A percentile compares a stretch with the other conserved stretches of the same genome.
phyloP scores from a whole-genome alignment of 441 rosid genomes.

The Breynia disticha region DNA sequence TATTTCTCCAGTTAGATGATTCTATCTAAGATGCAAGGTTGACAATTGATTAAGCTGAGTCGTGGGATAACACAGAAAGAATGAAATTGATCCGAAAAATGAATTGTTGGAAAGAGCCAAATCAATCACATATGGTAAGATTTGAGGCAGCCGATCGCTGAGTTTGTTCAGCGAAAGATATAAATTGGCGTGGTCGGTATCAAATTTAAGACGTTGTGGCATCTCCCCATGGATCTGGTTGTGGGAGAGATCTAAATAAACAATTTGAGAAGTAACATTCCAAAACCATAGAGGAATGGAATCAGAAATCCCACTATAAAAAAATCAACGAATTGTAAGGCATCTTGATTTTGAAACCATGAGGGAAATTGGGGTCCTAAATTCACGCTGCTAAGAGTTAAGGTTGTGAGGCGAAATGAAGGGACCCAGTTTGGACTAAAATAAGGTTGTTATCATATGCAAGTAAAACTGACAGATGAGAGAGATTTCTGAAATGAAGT shows the following conservation, averaged over 20 bases:
- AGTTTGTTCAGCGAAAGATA: conserved; percentile 3
- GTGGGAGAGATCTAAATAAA: conserved; percentile 6
- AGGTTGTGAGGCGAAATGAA: conserved; percentile 5
- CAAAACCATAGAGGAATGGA: conserved; percentile 14
- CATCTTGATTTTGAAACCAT: conserved; percentile 10
- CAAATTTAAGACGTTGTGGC: not conserved
- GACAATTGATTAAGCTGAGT: not conserved
- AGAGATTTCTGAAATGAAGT: too few species aligned
- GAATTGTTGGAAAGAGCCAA: conserved; percentile 7
- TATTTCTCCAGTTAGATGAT: conserved; percentile 2
- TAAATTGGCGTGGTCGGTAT: not conserved
- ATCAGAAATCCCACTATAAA: conserved; percentile 10
- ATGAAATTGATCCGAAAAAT: not conserved
- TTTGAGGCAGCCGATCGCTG: not conserved
- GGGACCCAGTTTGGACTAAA: conserved; percentile 1
- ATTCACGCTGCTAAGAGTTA: conserved; percentile 12
- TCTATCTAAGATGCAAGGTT: conserved; percentile 1
- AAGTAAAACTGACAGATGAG: too few species aligned
- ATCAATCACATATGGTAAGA: not conserved
- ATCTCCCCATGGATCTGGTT: conserved; percentile 6
- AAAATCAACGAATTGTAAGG: conserved; percentile 8
- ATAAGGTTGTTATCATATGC: too few species aligned
- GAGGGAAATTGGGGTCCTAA: conserved; percentile 12
- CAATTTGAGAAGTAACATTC: conserved; percentile 10
- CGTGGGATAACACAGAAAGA: conserved; percentile 1